phyloP scores from a whole-genome alignment of 2,329 filamentous ascomycete species.

The Verruconis gallopava region DNA sequence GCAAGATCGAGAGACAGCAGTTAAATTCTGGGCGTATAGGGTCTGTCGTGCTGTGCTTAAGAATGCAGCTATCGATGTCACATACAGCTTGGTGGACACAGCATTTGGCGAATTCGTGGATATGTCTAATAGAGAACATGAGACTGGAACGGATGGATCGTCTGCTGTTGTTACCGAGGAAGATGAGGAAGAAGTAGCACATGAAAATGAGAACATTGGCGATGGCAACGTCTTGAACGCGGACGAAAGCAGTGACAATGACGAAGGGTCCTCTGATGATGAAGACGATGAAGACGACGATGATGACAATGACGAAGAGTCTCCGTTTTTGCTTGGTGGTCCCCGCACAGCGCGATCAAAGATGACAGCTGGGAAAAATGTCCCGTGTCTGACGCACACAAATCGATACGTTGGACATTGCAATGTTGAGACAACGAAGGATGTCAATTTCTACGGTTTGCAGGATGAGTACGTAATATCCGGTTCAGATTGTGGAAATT shows the following conservation, averaged over 20 bases:
- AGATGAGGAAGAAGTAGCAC: conserved; percentile 15
- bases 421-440: conserved; percentile 55
- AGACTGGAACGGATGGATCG: conserved; percentile 16
- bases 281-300: conserved; percentile 15
- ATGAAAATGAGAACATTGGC: conserved; percentile 15
- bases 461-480: conserved; percentile 57
- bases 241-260: conserved; percentile 15
- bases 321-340: conserved; percentile 1
- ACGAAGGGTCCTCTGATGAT: conserved; percentile 14
- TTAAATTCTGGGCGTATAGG: conserved; percentile 45
- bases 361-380: conserved; percentile 35
- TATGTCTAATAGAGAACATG: conserved; percentile 13
- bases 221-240: conserved; percentile 12
- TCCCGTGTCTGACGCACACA: conserved; percentile 44
- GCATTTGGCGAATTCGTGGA: conserved; percentile 42
- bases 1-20: conserved; percentile 32
- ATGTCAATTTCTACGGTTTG: conserved; percentile 55
- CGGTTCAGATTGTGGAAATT: conserved; percentile 51
- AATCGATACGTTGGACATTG: conserved; percentile 50
- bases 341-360: neutral
- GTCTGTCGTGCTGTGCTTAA: conserved; percentile 47
- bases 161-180: conserved; percentile 3
- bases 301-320: conserved; percentile 16
- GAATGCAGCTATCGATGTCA: conserved; percentile 41
- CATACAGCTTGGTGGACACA: conserved; percentile 44